Base-by-base conservation (phyloP, 805 yeast species). In the Candida berthetii region DNA sequence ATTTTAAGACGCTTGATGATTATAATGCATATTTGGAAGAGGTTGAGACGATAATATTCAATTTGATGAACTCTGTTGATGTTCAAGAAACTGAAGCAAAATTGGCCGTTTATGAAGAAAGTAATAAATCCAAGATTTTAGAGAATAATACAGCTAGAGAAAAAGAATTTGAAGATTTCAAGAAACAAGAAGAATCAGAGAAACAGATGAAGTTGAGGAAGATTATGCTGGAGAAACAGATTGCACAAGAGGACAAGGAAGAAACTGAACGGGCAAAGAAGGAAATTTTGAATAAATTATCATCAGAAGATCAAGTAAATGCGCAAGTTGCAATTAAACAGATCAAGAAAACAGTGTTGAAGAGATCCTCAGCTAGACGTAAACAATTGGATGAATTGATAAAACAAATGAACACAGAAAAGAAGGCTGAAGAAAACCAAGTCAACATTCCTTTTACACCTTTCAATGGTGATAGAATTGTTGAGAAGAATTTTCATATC, bases 391-490 rank as follows among this genome's bases (percentile, higher is more conserved):
- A 65, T 35, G 71, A 66, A 37, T 51, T 66, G 17, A 62, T 66
- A 42, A 60, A 65, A 38, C 65, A 65, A 11, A 43, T 66, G 36
- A 54, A 58, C 35, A 60, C 57, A 22, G 64, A 60, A 67, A 43
- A 61, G 62, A 48, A 58, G 62, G 24, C 48, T 22, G 53, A 57
- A 40, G 53, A 58, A 37, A 55, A 51, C 42, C 62, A 58, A 40
- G 65, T 60, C 18, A 49, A 57, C 14, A 66, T 72, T 6, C 98
- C 98, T 15, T 91, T 90, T 60, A 89, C 98, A 10, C 98, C 98
- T 8, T 91, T 91, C 64, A 80, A 82, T 55, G 97, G 97, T 36
- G 98, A 91, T 63, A 71, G 93, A 46, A 81, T 83, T 44, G 46
- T 66, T 7, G 62, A 68, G 19, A 69, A 70, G 41, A 69, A 74